A percentile compares a stretch with the other conserved stretches of the same genome.
These are phyloP conservation scores for Aspergillus funiculosus DNA, from an alignment of 495 filamentous ascomycete genomes.

Conservation along the genomic window DNA sequence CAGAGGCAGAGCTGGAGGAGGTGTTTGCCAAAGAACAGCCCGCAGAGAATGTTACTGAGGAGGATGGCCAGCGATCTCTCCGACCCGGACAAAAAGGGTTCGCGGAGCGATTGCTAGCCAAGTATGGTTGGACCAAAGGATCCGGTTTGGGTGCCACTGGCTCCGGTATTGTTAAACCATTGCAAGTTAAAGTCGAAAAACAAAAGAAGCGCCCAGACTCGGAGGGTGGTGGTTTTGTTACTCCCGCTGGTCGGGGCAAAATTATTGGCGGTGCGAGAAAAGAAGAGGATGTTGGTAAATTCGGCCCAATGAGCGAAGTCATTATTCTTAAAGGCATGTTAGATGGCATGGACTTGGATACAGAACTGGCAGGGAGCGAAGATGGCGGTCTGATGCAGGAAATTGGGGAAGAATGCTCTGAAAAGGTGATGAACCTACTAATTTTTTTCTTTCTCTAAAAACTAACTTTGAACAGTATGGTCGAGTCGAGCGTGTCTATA, in stretches of 20 bases:
- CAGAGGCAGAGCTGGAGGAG: constrained; percentile 52
- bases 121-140: constrained; percentile 89
- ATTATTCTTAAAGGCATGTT: constrained; percentile 77
- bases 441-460: not conserved
- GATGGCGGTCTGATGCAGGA: constrained; percentile 74
- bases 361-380: constrained; percentile 54
- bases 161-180: constrained; percentile 73
- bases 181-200: constrained; percentile 80
- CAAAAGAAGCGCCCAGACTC: constrained; percentile 69
- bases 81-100: constrained; percentile 80
- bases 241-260: constrained; percentile 63
- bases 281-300: constrained; percentile 50
- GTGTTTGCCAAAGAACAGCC: constrained; percentile 49
- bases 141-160: constrained; percentile 75
- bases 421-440: constrained; percentile 50
- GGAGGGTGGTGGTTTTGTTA: constrained; percentile 72
- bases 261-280: constrained; percentile 64
- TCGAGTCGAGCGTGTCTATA: constrained; percentile 73
- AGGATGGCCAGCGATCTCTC: constrained; percentile 53
- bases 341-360: constrained; percentile 66
- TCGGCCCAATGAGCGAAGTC: constrained; percentile 72
- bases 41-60: constrained; percentile 37
- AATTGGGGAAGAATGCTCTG: constrained; percentile 86
- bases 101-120: constrained; percentile 78
- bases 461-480: constrained; percentile 57